These are phyloP conservation scores for Maudiozyma bulderi DNA, from an alignment of 805 yeast species.

Conservation along the genomic window DNA sequence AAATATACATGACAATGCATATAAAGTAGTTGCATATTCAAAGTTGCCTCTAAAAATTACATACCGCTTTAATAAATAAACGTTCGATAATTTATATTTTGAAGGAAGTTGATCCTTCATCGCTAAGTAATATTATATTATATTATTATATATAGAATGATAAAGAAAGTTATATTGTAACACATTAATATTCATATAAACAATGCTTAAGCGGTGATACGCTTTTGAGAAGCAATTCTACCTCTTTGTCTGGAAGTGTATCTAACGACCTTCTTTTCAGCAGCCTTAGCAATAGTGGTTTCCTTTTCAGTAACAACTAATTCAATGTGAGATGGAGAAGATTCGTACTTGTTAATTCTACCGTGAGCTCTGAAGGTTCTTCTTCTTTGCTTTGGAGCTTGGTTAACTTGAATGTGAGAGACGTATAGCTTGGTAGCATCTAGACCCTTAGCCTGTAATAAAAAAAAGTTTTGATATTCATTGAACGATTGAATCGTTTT, in stretches of 20 bases:
- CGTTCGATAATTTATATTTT: no score
- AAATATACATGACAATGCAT: background rate
- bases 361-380: conserved; percentile 99
- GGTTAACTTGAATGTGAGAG: conserved; percentile 99
- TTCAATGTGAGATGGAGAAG: conserved; percentile 98
- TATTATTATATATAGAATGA: background rate
- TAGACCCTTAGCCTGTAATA: conserved; percentile 74
- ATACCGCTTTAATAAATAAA: no score
- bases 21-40: no score
- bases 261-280: conserved; percentile 58
- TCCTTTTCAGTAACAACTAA: conserved; percentile 90
- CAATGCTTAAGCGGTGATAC: conserved; percentile 53
- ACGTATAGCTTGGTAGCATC: conserved; percentile 88
- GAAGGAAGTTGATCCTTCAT: background rate
- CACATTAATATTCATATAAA: conserved; percentile 1
- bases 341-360: conserved; percentile 99
- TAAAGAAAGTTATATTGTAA: background rate
- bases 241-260: conserved; percentile 88
- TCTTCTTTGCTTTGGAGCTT: conserved; percentile 99
- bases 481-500: background rate
- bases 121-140: background rate
- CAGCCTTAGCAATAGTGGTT: conserved; percentile 88
- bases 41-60: no score
- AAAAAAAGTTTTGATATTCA: background rate
- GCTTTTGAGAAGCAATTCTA: conserved; percentile 81